A percentile compares a stretch with the other conserved stretches of the same genome.
Conservation (phyloP, 192 early-diverging fungal genomes). For the Rhizophagus clarus region DNA sequence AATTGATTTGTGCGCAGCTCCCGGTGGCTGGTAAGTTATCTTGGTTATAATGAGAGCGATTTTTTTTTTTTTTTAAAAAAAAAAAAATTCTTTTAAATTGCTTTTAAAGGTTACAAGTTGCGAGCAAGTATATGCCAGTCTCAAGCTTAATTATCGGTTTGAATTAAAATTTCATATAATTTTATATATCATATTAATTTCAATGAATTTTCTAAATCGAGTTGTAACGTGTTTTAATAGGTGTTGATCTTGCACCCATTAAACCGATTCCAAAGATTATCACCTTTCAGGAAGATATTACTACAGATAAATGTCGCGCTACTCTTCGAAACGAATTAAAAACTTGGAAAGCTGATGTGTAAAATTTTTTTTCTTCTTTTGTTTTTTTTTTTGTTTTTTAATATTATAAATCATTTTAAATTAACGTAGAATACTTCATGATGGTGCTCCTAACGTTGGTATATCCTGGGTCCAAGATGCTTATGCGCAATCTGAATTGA, state of each 20-base stretch:
- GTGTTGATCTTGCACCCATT: constrained; percentile 94
- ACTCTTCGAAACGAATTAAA: constrained; percentile 88
- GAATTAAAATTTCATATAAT: constrained; percentile 14
- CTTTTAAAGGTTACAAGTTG: constrained; percentile 82
- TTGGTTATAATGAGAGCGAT: constrained; percentile 9
- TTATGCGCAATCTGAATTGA: constrained; percentile 92
- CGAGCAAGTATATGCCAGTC: constrained; percentile 97
- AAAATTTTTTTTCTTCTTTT: constrained; percentile 27
- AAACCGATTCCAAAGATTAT: constrained; percentile 95
- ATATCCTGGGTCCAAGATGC: constrained; percentile 96
- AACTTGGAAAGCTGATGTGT: constrained; percentile 98
- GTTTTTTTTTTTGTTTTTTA: not conserved
- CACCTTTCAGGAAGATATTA: constrained; percentile 96
- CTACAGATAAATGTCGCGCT: constrained; percentile 88
- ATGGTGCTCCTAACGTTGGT: constrained; percentile 99
- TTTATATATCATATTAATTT: not conserved
- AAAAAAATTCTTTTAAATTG: not conserved
- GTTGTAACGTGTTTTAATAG: constrained; percentile 7
- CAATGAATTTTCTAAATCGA: not conserved
- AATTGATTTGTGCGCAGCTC: constrained; percentile 98
- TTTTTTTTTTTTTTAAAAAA: not conserved
- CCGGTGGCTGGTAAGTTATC: constrained; percentile 83
- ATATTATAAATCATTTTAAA: not conserved
- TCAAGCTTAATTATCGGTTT: constrained; percentile 86
- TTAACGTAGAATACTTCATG: constrained; percentile 80